Evolutionary conservation across 106 monocot species (phyloP).

Genomic region (Dendrobium nobile): DNA sequence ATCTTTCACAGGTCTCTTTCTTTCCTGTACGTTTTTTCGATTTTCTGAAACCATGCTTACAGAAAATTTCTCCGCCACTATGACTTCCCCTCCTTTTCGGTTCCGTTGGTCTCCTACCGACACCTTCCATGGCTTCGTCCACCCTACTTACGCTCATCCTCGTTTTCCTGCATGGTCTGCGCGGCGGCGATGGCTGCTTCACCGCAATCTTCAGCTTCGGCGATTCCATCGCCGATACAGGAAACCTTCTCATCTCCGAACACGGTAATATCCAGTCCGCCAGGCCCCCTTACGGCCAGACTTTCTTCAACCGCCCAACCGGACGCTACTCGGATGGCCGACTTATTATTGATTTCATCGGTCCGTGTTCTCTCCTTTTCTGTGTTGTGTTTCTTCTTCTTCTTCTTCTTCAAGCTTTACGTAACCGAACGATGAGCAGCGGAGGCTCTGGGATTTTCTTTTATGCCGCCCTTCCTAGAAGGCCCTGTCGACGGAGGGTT

Average conservation of each 20-base stretch:
- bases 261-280: background rate
- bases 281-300: constrained; percentile 35
- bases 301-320: constrained; percentile 47
- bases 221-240: constrained; percentile 52
- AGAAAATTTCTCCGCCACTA: too few species aligned
- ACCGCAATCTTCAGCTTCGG: constrained; percentile 51
- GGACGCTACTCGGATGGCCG: constrained; percentile 49
- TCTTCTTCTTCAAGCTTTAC: background rate
- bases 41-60: too few species aligned
- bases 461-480: constrained; percentile 24
- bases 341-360: constrained; percentile 16
- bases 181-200: constrained; percentile 14
- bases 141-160: background rate
- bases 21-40: too few species aligned
- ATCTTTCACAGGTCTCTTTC: too few species aligned
- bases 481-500: constrained; percentile 15
- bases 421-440: constrained; percentile 16
- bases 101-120: too few species aligned
- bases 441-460: constrained; percentile 33
- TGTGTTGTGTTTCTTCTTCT: background rate
- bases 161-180: background rate
- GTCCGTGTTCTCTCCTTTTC: constrained; percentile 10
- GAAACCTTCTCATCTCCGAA: constrained; percentile 19
- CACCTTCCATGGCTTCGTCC: background rate
- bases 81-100: too few species aligned